A percentile compares a stretch with the other conserved stretches of the same genome.
Conservation (phyloP, 2,329 filamentous ascomycete genomes). For the Xylaria sp. region DNA sequence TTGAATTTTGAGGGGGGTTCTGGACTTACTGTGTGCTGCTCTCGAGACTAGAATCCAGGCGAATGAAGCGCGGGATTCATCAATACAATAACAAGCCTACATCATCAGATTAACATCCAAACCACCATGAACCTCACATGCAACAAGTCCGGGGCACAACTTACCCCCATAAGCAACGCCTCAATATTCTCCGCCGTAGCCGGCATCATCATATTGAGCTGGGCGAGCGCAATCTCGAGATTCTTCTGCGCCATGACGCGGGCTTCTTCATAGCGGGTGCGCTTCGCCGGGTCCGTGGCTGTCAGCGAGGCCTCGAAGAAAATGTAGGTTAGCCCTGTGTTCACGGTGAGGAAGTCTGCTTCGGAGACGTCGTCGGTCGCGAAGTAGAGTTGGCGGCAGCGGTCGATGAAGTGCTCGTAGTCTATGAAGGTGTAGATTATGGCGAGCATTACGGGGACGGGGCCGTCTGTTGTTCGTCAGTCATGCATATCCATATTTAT, state of each 20-base stretch:
- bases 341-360: constrained; percentile 41
- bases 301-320: constrained; percentile 31
- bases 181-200: constrained; percentile 44
- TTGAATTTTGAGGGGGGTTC: not conserved
- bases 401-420: constrained; percentile 44
- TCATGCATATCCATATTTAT: not conserved
- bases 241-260: constrained; percentile 30
- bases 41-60: constrained; percentile 30
- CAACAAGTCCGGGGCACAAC: constrained; percentile 12
- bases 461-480: constrained; percentile 33
- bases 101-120: not conserved
- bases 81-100: constrained; percentile 27
- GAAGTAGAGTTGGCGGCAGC: constrained; percentile 48
- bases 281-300: constrained; percentile 22
- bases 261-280: constrained; percentile 26
- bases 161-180: constrained; percentile 43
- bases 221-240: constrained; percentile 29
- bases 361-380: constrained; percentile 47
- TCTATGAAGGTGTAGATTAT: constrained; percentile 47
- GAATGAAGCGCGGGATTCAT: constrained; percentile 30
- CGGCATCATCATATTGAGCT: constrained; percentile 43
- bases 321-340: constrained; percentile 30
- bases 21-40: constrained; percentile 28
- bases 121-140: not conserved
- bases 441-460: constrained; percentile 44